phyloP scores from a whole-genome alignment of 2,329 filamentous ascomycete species.

The Ceratocystis smalleyi region DNA sequence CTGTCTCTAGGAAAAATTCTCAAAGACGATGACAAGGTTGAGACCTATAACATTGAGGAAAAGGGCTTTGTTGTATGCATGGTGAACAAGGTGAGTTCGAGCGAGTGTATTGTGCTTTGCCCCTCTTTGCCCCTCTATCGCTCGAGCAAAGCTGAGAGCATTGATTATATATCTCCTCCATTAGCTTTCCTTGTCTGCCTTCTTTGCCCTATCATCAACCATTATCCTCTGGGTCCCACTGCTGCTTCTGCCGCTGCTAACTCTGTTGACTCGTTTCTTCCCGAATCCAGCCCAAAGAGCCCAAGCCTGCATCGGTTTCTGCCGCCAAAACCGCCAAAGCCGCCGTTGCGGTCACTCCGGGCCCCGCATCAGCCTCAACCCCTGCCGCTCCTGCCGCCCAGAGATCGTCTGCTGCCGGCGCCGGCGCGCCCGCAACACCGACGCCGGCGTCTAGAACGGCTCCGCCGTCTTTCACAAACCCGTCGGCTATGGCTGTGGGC shows the following conservation, averaged over 20 bases:
- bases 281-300: conserved; percentile 37
- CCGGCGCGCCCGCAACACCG: conserved; percentile 38
- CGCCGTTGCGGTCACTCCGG: conserved; percentile 48
- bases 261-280: not conserved
- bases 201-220: too few species aligned
- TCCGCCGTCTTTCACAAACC: conserved; percentile 44
- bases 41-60: conserved; percentile 96
- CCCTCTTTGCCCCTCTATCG: not conserved
- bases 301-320: conserved; percentile 50
- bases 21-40: conserved; percentile 92
- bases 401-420: conserved; percentile 33
- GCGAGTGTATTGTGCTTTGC: not conserved
- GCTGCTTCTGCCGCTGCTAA: not conserved
- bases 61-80: conserved; percentile 99
- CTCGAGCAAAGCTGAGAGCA: not conserved
- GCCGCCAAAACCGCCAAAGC: conserved; percentile 35
- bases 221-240: not conserved
- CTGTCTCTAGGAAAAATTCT: conserved; percentile 70
- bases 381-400: conserved; percentile 36
- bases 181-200: not conserved
- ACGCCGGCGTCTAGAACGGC: conserved; percentile 34
- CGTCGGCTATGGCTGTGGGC: conserved; percentile 75
- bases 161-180: too few species aligned
- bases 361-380: conserved; percentile 34
- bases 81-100: conserved; percentile 66